Percentiles rank a stretch among this genome's conserved stretches.
These are phyloP conservation scores for Quercus bicolor DNA, from an alignment of 306 rosid species.

Conservation along the genomic window DNA sequence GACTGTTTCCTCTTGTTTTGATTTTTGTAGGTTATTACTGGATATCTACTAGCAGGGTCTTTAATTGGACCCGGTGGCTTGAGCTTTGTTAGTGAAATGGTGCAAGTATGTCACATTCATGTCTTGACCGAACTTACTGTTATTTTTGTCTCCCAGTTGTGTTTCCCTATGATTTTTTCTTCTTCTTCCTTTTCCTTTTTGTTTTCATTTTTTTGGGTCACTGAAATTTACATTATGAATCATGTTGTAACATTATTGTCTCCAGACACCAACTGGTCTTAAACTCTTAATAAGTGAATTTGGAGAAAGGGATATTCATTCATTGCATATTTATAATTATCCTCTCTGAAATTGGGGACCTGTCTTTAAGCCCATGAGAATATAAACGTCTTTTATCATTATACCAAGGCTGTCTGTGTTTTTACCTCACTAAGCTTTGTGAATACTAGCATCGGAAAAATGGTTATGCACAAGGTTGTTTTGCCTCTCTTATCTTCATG, in stretches of 20 bases:
- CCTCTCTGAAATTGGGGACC: neutral
- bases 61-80: slow-evolving; percentile 92
- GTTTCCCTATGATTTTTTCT: neutral
- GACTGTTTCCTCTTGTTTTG: slow-evolving; percentile 16
- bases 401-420: neutral
- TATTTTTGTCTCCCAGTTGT: neutral
- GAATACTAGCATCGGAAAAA: neutral
- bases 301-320: neutral
- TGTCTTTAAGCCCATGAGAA: neutral
- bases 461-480: neutral
- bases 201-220: slow-evolving; percentile 4
- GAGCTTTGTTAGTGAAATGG: slow-evolving; percentile 96
- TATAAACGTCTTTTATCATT: neutral
- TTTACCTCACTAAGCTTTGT: neutral
- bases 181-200: neutral
- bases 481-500: neutral
- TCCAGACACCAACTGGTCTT: neutral
- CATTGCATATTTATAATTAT: neutral
- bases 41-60: slow-evolving; percentile 93
- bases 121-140: neutral
- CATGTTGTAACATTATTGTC: neutral
- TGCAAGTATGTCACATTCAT: slow-evolving; percentile 68
- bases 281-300: neutral
- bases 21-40: slow-evolving; percentile 70
- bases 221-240: slow-evolving; percentile 4